phyloP scores from a whole-genome alignment of 208 protist genomes.

The Wallacemonas collosoma region DNA sequence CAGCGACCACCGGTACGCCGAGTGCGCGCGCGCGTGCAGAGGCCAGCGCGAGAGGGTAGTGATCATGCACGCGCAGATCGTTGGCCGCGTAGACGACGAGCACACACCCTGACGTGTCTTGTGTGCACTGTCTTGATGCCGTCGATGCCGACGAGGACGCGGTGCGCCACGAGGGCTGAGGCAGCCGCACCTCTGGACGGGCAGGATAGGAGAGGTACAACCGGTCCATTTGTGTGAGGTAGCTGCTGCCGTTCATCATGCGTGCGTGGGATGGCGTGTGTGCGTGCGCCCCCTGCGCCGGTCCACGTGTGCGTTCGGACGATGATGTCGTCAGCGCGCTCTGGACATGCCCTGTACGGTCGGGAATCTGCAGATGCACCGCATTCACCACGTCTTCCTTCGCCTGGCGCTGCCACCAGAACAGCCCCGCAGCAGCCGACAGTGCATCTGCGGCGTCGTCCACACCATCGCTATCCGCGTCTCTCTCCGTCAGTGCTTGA shows the following conservation, averaged over 20 bases:
- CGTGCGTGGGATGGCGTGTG: background rate
- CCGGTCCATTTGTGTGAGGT: constrained; percentile 51
- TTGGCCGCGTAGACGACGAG: constrained; percentile 81
- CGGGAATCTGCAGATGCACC: constrained; percentile 26
- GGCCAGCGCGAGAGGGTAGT: constrained; percentile 82
- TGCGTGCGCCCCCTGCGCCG: no score
- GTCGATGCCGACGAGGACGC: constrained; percentile 2
- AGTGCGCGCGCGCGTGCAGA: constrained; percentile 45
- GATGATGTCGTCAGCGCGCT: background rate
- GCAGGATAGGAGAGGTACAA: constrained; percentile 62
- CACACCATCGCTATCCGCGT: constrained; percentile 14
- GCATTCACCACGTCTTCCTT: background rate
- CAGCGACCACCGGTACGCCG: constrained; percentile 61
- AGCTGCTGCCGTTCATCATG: constrained; percentile 26
- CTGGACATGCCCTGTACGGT: constrained; percentile 20
- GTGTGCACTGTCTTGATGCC: background rate
- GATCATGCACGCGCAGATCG: constrained; percentile 88
- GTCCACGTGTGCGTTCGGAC: no score
- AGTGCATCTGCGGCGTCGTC: constrained; percentile 20
- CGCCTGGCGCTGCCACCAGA: constrained; percentile 9
- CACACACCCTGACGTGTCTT: constrained; percentile 32
- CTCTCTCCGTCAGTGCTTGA: background rate
- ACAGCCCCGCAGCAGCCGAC: background rate
- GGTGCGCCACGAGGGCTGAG: background rate
- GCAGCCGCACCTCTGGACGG: constrained; percentile 39